A percentile compares a stretch with the other conserved stretches of the same genome.
Evolutionary conservation across 106 monocot species (phyloP).

Genomic region (Dactylorhiza incarnata): DNA sequence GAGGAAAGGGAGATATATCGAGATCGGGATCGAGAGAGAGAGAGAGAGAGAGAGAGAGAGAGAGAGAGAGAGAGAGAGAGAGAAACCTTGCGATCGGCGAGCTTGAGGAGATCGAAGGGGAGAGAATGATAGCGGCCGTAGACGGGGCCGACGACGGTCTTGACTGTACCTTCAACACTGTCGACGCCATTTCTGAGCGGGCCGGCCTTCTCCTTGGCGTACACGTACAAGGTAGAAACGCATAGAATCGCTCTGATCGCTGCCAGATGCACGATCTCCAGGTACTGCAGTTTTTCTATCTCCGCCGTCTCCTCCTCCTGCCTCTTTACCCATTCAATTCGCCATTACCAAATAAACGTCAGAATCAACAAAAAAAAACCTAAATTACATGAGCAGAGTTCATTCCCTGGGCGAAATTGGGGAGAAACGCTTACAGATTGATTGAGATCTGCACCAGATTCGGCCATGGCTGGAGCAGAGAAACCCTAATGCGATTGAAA

Average conservation of each 20-base stretch:
- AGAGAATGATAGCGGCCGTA: conserved; percentile 29
- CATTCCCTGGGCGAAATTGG: not conserved
- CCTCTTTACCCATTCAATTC: not conserved
- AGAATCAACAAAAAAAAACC: not conserved
- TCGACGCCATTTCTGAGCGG: conserved; percentile 48
- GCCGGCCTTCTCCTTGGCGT: conserved; percentile 53
- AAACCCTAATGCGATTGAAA: conserved; percentile 3
- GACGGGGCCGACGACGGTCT: conserved; percentile 48
- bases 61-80: not conserved
- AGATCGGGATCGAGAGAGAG: not conserved
- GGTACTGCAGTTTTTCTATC: conserved; percentile 42
- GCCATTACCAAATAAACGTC: not conserved
- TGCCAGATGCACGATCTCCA: conserved; percentile 47
- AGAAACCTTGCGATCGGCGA: conserved; percentile 50
- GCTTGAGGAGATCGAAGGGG: conserved; percentile 46
- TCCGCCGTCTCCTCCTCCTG: conserved; percentile 12
- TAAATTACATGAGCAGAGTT: not conserved
- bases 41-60: not conserved
- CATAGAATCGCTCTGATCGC: conserved; percentile 29
- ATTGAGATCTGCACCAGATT: not conserved
- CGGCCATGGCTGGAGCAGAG: not conserved
- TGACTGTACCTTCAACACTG: conserved; percentile 55
- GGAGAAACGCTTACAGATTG: not conserved
- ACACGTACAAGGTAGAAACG: conserved; percentile 29
- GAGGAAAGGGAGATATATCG: not conserved